Conservation (phyloP, 768 basidiomycete species). For the Lentinus tigrinus region DNA sequence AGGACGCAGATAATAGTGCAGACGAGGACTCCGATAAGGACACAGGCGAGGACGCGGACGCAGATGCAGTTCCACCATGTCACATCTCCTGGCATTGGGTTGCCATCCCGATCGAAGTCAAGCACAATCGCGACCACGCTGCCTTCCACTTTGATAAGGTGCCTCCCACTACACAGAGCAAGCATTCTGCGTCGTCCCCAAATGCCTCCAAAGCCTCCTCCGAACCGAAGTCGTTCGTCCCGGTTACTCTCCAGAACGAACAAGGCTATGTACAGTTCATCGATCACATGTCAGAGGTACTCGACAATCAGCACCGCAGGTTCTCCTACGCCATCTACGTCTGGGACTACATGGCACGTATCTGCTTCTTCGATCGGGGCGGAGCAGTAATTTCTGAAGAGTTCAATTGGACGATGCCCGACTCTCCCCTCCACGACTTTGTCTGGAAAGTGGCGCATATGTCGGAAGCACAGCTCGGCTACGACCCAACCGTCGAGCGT, state of each 20-base stretch:
- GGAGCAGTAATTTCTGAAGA: not conserved
- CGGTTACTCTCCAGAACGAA: too few species aligned
- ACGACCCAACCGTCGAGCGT: not conserved
- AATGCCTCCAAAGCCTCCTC: not conserved
- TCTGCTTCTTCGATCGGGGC: not conserved
- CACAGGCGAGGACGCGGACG: not conserved
- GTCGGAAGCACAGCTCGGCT: not conserved
- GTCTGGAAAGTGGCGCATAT: not conserved
- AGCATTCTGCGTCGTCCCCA: not conserved
- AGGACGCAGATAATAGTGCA: not conserved
- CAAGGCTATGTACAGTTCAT: not conserved
- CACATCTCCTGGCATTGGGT: not conserved
- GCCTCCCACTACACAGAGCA: too few species aligned
- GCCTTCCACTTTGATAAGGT: not conserved
- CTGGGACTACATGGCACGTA: not conserved
- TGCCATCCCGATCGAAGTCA: not conserved
- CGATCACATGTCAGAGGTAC: not conserved
- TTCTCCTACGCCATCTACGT: not conserved
- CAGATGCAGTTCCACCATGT: not conserved
- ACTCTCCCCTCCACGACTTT: not conserved
- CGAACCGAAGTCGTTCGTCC: not conserved
- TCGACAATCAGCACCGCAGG: not conserved
- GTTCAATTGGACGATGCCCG: not conserved
- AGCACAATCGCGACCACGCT: not conserved
- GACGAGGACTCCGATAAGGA: not conserved